These are phyloP conservation scores for Talaromyces sp. DNA, from an alignment of 2,329 filamentous ascomycete genomes.

Conservation along the genomic window DNA sequence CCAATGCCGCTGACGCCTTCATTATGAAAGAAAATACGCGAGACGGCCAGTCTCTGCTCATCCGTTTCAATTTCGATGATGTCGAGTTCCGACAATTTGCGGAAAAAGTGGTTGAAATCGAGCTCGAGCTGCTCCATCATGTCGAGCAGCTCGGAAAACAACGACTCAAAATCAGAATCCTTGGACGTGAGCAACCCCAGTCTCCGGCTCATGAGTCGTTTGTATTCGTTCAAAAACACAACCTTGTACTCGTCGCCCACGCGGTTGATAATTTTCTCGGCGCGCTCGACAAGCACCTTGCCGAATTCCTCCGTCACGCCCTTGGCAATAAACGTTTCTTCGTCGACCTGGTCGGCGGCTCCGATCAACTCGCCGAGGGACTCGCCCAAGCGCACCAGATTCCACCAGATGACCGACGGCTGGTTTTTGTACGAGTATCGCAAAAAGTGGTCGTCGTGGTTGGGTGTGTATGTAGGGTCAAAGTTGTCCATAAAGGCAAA, in stretches of 20 bases:
- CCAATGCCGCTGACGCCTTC: slow-evolving; percentile 60
- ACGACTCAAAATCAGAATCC: slow-evolving; percentile 68
- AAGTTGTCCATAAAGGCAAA: slow-evolving; percentile 99
- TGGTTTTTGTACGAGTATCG: slow-evolving; percentile 93
- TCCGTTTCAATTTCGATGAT: slow-evolving; percentile 60
- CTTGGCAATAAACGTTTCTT: slow-evolving; percentile 62
- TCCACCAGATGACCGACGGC: slow-evolving; percentile 98
- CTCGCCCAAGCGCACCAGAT: slow-evolving; percentile 86
- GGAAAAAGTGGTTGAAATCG: slow-evolving; percentile 93
- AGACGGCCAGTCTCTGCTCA: slow-evolving; percentile 57
- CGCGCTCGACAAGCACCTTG: slow-evolving; percentile 66
- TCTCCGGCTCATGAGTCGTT: slow-evolving; percentile 71
- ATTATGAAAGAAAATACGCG: slow-evolving; percentile 71
- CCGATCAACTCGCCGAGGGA: slow-evolving; percentile 83
- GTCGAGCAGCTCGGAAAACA: slow-evolving; percentile 81
- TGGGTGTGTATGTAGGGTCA: slow-evolving; percentile 89
- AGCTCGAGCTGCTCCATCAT: slow-evolving; percentile 74
- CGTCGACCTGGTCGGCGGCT: slow-evolving; percentile 66
- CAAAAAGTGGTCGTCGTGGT: slow-evolving; percentile 85
- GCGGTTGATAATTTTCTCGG: slow-evolving; percentile 75
- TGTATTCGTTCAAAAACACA: slow-evolving; percentile 86
- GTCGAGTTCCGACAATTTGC: slow-evolving; percentile 63
- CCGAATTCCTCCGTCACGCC: slow-evolving; percentile 68
- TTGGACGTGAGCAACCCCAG: slow-evolving; percentile 68
- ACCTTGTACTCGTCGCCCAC: slow-evolving; percentile 82